Percentiles rank a stretch among this genome's conserved stretches.
These are phyloP conservation scores for Paraconiothyrium brasiliense DNA, from an alignment of 2,329 filamentous ascomycete genomes.

Conservation along the genomic window DNA sequence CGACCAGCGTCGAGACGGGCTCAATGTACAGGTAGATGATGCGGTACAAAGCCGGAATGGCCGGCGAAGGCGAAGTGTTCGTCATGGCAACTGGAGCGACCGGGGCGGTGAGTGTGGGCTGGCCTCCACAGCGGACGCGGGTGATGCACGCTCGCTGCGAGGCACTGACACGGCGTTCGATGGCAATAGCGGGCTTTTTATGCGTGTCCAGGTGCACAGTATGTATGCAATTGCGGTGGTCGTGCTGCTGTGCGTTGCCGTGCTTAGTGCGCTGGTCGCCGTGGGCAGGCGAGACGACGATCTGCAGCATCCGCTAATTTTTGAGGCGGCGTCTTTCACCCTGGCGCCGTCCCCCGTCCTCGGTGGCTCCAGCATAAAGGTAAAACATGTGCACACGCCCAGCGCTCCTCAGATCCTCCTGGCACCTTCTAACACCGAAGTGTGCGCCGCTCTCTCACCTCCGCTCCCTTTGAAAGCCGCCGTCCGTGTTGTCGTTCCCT, in stretches of 20 bases:
- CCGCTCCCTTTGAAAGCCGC: slow-evolving; percentile 1
- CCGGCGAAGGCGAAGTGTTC: slow-evolving; percentile 40
- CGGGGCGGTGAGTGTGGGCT: slow-evolving; percentile 15
- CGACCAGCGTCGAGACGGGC: slow-evolving; percentile 63
- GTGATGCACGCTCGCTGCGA: background rate
- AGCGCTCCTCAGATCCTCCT: slow-evolving; percentile 11
- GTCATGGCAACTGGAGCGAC: slow-evolving; percentile 27
- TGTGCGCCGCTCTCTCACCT: slow-evolving; percentile 3
- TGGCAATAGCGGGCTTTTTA: slow-evolving; percentile 5
- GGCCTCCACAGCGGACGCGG: background rate
- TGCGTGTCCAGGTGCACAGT: background rate
- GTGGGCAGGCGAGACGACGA: slow-evolving; percentile 11
- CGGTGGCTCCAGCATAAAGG: slow-evolving; percentile 12
- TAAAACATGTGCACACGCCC: slow-evolving; percentile 16
- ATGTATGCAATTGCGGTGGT: background rate
- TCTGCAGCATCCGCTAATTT: slow-evolving; percentile 16
- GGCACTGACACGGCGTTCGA: background rate
- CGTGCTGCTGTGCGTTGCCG: slow-evolving; percentile 3
- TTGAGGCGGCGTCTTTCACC: slow-evolving; percentile 7
- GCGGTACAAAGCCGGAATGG: slow-evolving; percentile 70
- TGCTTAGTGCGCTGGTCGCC: background rate
- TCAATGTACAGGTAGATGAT: slow-evolving; percentile 81
- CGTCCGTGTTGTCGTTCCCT: slow-evolving; percentile 9
- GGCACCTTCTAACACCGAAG: slow-evolving; percentile 5
- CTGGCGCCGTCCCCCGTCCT: slow-evolving; percentile 1